Conservation (phyloP, 441 rosid species). For the Pelargonium hybrid region DNA sequence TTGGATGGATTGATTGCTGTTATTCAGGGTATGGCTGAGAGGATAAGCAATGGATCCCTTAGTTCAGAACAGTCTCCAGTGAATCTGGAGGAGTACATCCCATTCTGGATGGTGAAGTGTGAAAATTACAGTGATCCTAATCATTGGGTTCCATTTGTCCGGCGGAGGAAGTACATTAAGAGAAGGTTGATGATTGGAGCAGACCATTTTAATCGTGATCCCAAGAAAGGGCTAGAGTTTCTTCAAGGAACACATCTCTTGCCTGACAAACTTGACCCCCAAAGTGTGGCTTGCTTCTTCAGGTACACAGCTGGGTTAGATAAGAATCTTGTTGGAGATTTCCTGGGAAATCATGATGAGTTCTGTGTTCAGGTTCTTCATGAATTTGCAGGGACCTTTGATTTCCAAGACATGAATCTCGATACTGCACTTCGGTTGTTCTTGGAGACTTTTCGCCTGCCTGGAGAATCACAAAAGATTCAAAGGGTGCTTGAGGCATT, state of each 20-base stretch:
- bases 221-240: conserved; percentile 74
- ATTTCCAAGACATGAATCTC: conserved; percentile 73
- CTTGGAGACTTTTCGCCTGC: conserved; percentile 79
- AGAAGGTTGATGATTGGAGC: conserved; percentile 71
- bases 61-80: conserved; percentile 33
- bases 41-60: conserved; percentile 44
- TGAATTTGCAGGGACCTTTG: conserved; percentile 87
- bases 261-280: conserved; percentile 81
- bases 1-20: conserved; percentile 71
- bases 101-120: conserved; percentile 68
- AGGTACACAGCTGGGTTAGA: conserved; percentile 84
- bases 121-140: conserved; percentile 52
- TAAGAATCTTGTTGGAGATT: conserved; percentile 86
- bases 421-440: conserved; percentile 86
- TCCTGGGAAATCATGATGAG: conserved; percentile 82
- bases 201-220: conserved; percentile 83
- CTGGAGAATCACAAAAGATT: conserved; percentile 97
- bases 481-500: conserved; percentile 95
- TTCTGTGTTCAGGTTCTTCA: conserved; percentile 88
- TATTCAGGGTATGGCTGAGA: conserved; percentile 68
- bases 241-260: conserved; percentile 74
- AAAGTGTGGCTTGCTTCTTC: conserved; percentile 82
- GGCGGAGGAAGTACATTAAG: conserved; percentile 55
- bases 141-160: conserved; percentile 72
- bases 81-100: conserved; percentile 41